These are phyloP conservation scores for Golovinomyces cichoracearum DNA, from an alignment of 2,329 filamentous ascomycete genomes.

Conservation along the genomic window DNA sequence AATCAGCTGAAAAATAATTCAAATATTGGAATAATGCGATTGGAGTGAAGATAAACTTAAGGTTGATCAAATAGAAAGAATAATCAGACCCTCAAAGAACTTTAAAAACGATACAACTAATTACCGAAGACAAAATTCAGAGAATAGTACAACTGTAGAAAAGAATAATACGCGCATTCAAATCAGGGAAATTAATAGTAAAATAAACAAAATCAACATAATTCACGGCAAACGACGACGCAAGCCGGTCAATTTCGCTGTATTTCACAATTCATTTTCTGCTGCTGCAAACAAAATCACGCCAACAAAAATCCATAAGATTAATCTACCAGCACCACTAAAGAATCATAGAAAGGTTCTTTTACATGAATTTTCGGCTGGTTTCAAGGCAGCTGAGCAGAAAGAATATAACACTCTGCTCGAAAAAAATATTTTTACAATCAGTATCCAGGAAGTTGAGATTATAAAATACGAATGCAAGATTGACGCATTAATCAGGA, in stretches of 20 bases:
- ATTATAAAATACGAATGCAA: not conserved
- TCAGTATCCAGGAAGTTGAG: not conserved
- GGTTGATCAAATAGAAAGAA: not conserved
- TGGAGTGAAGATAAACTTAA: not conserved
- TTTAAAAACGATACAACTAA: not conserved
- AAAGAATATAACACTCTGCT: not conserved
- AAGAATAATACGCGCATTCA: not conserved
- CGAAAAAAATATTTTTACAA: not conserved
- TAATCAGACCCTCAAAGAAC: not conserved
- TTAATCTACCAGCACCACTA: not conserved
- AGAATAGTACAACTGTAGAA: not conserved
- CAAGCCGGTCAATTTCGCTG: not conserved
- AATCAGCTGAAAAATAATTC: constrained; percentile 1
- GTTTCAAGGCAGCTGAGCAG: not conserved
- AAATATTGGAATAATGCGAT: not conserved
- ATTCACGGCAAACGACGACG: not conserved
- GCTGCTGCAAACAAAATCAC: not conserved
- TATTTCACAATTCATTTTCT: constrained; percentile 1
- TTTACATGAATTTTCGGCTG: not conserved
- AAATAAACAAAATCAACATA: not conserved
- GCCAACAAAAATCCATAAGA: not conserved
- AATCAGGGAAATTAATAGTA: not conserved
- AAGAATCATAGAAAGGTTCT: not conserved
- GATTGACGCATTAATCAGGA: not conserved
- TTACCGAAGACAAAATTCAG: not conserved